Base-by-base conservation (phyloP, 1,139 yeast genomes). In the Geotrichum phurueaensis region DNA sequence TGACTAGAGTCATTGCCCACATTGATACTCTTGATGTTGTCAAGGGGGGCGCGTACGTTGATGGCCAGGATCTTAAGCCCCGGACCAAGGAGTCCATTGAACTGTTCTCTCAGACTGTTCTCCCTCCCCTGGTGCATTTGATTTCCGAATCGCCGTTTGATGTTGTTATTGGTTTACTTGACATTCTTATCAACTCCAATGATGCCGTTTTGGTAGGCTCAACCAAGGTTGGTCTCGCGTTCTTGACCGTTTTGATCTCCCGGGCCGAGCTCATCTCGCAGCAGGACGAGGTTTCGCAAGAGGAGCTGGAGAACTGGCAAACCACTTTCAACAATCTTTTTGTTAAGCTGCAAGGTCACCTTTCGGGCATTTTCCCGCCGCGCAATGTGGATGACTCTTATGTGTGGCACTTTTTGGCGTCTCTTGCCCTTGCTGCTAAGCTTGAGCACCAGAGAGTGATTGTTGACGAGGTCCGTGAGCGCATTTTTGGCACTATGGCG, bases 391-490 rank as follows among this genome's bases (percentile, higher is more conserved):
- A 89, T 70, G 92, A 87, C 65, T 84, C 96, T 0, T 91, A 92
- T 70, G 92, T 91, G 56, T 94, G 99, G 99, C 98, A 94, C 77
- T 92, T 94, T 71, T 81, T 94, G 75, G 99, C 99, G 47, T 88
- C 97, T 15, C 81, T 94, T 64, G 95, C 98, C 0, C 79, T 94
- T 65, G 95, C 97, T 64, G 97, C 98, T 67, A 87, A 89, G 72
- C 81, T 92, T 68, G 90, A 87, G 69, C 97, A 92, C 74, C 98
- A 94, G 79, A 84, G 97, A 76, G 85, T 90, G 65, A 87, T 94
- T 68, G 96, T 94, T 57, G 98, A 91, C 73, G 97, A 92, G 73
- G 94, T 91, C 25, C 84, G 98, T 75, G 96, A 89, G 70, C 92
- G 89, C 74, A 92, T 94, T 65, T 92, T 94, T 71, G 96, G 95